Evolutionary conservation across 2,329 filamentous ascomycete species (phyloP), one percentile per base, ranked within the genome.

Genomic region (Didymella arachidicola): DNA sequence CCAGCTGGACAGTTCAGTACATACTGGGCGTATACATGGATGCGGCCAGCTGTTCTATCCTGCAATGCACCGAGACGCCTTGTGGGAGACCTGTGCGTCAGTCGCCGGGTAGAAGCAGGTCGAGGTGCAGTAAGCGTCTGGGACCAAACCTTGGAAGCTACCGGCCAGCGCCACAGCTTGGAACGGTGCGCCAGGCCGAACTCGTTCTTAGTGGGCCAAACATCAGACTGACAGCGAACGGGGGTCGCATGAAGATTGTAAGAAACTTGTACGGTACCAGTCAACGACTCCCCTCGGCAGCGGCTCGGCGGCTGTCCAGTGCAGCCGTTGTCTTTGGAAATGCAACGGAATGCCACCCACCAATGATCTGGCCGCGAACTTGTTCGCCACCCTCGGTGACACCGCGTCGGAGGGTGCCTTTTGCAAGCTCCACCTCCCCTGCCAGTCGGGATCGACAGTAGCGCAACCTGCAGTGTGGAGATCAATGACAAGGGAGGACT

Each of bases 161-260:
- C 46, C 61, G 61, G 42, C 59, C 61, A 64, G 61, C 64, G 69
- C 67, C 64, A 67, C 59, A 57, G 50, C 46, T 53, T 53, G 50
- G 55, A 29, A 49, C 42, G 50, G 57, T 48, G 57, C 47, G 53
- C 43, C 60, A 48, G 38, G 32, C 43, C 30, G 43, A n/a, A 47
- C 44, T 49, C 41, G 30, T 39, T 44, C 49, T 18, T 53, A 44
- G 55, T 41, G 55, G 49, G 11, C 30, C 58, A 57, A 44, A 45
- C 30, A 18, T n/a, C 46, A 51, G 27, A 46, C 39, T 27, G 41
- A 41, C 36, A 51, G 50, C 59, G 57, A 54, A 58, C 53, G 25
- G 10, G 26, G 54, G 58, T 61, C 53, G 60, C 53, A 56, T 62
- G n/a, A 59, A 54, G 53, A 48, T 43, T 60, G 53, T 46, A 32